Percentiles rank a stretch among this genome's conserved stretches.
These are phyloP conservation scores for Orbilia ellipsospora DNA, from an alignment of 2,329 filamentous ascomycete species.

Conservation along the genomic window DNA sequence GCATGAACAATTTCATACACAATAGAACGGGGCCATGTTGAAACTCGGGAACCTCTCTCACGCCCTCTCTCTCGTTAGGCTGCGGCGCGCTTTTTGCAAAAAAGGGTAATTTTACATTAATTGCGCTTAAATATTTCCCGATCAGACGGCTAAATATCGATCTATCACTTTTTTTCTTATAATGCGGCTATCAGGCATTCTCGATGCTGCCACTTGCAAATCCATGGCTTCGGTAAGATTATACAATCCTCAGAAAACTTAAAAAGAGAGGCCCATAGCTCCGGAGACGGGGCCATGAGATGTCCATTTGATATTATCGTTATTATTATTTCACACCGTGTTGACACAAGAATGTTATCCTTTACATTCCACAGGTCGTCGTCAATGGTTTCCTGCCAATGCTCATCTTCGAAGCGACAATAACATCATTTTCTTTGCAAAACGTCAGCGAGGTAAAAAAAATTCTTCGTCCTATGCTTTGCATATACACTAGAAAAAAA, in stretches of 20 bases:
- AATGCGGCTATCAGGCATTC: slow-evolving; percentile 53
- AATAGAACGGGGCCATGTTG: slow-evolving; percentile 19
- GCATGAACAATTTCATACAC: slow-evolving; percentile 13
- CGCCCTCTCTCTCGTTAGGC: slow-evolving; percentile 33
- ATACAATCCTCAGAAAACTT: slow-evolving; percentile 44
- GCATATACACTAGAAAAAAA: neutral
- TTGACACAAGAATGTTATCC: slow-evolving; percentile 47
- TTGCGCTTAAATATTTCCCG: slow-evolving; percentile 32
- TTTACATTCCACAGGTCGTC: slow-evolving; percentile 53
- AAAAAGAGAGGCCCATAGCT: slow-evolving; percentile 22
- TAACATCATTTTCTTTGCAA: slow-evolving; percentile 54
- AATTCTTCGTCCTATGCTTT: neutral
- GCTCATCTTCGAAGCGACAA: slow-evolving; percentile 54
- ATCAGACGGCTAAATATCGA: slow-evolving; percentile 40
- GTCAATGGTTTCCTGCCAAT: slow-evolving; percentile 54
- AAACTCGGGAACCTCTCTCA: slow-evolving; percentile 22
- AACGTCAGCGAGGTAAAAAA: slow-evolving; percentile 51
- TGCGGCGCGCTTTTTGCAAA: slow-evolving; percentile 57
- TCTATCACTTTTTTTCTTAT: neutral
- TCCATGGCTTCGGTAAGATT: slow-evolving; percentile 58
- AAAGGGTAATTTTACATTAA: slow-evolving; percentile 56
- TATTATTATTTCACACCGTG: slow-evolving; percentile 1
- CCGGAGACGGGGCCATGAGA: neutral
- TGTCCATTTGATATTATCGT: too few species aligned
- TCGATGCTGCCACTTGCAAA: slow-evolving; percentile 57